Conservation (phyloP, 257 asterid species). For the Datura wrightii region DNA sequence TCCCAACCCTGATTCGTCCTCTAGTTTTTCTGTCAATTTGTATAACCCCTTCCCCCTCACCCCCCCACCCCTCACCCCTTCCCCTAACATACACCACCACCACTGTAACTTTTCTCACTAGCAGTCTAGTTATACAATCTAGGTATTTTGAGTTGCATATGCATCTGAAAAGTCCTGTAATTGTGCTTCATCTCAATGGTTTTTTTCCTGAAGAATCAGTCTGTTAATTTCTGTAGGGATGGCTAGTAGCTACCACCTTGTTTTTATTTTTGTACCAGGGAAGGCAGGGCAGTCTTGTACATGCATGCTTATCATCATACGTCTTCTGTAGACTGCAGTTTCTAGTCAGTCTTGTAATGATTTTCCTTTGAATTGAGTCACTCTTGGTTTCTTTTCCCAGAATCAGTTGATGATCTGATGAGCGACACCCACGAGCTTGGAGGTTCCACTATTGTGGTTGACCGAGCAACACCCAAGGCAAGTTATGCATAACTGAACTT, state of each 20-base stretch:
- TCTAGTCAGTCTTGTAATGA: constrained; percentile 20
- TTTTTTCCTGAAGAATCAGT: neutral
- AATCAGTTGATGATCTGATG: constrained; percentile 97
- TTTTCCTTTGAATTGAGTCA: constrained; percentile 11
- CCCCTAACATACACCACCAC: neutral
- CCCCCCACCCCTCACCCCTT: too few relatives aligned
- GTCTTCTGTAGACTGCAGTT: neutral
- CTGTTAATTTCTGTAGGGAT: neutral
- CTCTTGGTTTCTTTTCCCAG: constrained; percentile 50
- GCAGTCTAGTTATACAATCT: neutral
- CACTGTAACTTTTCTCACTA: too few relatives aligned
- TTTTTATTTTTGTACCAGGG: neutral
- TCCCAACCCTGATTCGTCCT: neutral
- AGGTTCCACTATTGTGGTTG: constrained; percentile 92
- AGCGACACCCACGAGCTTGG: constrained; percentile 87
- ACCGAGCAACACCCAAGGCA: constrained; percentile 98
- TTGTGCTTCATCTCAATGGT: neutral
- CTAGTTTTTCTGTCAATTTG: neutral
- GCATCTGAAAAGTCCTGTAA: neutral
- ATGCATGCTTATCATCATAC: constrained; percentile 8
- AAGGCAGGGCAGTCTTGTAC: neutral
- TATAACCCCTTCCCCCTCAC: too few relatives aligned
- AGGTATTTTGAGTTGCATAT: neutral
- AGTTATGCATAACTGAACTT: neutral
- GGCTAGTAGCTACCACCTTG: constrained; percentile 4